Conservation (phyloP, 768 basidiomycete species). For the Lanmaoa pseudosensibilis region DNA sequence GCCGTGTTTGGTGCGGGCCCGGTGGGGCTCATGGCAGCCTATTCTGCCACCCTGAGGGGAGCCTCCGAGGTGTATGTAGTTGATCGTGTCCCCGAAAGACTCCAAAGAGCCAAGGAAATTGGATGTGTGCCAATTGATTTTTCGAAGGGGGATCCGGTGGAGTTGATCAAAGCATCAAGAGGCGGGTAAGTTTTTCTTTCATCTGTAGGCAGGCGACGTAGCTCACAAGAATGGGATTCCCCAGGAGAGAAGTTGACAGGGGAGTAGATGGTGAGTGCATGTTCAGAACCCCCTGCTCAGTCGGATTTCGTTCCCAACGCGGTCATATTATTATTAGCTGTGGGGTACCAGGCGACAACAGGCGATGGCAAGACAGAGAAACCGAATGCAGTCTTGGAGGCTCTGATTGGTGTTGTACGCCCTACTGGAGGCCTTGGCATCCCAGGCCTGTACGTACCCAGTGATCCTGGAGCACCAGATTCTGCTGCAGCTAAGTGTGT, state of each 20-base stretch:
- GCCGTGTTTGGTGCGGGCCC: neutral
- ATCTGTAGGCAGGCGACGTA: neutral
- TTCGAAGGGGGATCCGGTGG: neutral
- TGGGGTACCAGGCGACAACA: constrained; percentile 38
- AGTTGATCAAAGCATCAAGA: neutral
- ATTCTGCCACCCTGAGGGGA: constrained; percentile 52
- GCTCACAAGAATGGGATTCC: neutral
- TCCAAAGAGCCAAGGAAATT: constrained; percentile 45
- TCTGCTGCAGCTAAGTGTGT: constrained; percentile 43
- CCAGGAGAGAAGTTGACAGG: neutral
- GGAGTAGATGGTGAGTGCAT: constrained; percentile 3
- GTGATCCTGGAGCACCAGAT: constrained; percentile 56
- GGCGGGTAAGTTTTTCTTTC: neutral
- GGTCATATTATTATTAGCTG: constrained; percentile 53
- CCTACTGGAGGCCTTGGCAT: constrained; percentile 39
- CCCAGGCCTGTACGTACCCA: constrained; percentile 56
- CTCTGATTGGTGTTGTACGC: constrained; percentile 26
- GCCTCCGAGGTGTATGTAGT: constrained; percentile 55
- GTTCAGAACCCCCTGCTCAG: neutral
- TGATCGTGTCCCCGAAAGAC: constrained; percentile 50
- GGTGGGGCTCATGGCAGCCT: constrained; percentile 48
- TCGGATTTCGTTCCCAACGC: neutral
- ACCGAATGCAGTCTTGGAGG: constrained; percentile 53
- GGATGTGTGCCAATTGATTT: constrained; percentile 49
- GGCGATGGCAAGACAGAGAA: constrained; percentile 56